Evolutionary conservation across 2,329 filamentous ascomycete genomes (phyloP).

Genomic region (Pyrenophora teres): DNA sequence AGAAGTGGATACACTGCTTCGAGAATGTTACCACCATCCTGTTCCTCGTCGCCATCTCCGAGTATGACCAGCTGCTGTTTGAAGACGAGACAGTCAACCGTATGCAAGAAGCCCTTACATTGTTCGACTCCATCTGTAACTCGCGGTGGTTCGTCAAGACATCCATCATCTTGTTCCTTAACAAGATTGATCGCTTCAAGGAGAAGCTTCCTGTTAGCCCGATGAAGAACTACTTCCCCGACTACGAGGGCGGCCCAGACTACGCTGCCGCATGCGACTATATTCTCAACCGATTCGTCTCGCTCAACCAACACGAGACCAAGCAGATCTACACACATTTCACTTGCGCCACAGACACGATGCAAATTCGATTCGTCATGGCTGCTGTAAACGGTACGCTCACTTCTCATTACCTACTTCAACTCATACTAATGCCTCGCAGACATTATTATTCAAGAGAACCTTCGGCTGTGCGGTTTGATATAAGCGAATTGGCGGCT

Average conservation of each 20-base stretch:
- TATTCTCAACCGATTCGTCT: conserved; percentile 97
- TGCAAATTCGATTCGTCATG: conserved; percentile 99
- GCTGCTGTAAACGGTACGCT: conserved; percentile 92
- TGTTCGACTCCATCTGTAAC: conserved; percentile 76
- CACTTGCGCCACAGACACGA: conserved; percentile 97
- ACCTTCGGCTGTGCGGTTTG: conserved; percentile 92
- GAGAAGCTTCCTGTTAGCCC: conserved; percentile 74
- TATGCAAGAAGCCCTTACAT: conserved; percentile 73
- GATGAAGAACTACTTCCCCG: conserved; percentile 77
- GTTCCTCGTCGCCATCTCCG: conserved; percentile 94
- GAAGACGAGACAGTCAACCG: conserved; percentile 88
- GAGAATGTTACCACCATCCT: conserved; percentile 97
- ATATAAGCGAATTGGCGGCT: conserved; percentile 66
- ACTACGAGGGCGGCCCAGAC: conserved; percentile 86
- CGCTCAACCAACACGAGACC: conserved; percentile 97
- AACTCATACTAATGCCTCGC: conserved; percentile 49
- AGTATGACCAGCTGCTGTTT: conserved; percentile 94
- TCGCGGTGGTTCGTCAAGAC: conserved; percentile 75
- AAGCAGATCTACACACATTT: conserved; percentile 99
- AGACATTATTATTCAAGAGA: conserved; percentile 99
- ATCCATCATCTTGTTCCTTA: conserved; percentile 73
- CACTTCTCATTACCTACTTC: neutral
- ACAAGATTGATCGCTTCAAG: conserved; percentile 78
- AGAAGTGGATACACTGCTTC: conserved; percentile 95
- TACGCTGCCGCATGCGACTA: conserved; percentile 97